A percentile compares a stretch with the other conserved stretches of the same genome.
These are phyloP conservation scores for Oryza meridionalis DNA, from an alignment of 176 grass and related monocot species.

Conservation along the genomic window DNA sequence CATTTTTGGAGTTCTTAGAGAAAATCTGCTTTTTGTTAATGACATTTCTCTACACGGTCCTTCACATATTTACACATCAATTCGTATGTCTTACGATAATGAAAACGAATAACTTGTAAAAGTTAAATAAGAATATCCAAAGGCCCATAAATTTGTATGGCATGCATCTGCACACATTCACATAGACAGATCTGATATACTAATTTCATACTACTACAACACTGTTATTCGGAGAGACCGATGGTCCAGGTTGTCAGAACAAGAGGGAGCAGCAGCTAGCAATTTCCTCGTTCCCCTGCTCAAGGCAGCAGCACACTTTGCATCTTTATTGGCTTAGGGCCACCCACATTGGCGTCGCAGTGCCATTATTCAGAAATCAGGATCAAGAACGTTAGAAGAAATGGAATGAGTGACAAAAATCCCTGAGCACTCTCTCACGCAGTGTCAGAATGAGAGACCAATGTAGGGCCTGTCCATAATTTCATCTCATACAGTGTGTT, in stretches of 20 bases:
- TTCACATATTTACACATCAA: no score
- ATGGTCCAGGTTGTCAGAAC: slow-evolving; percentile 43
- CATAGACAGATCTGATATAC: not conserved
- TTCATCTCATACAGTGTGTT: slow-evolving; percentile 26
- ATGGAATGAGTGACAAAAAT: slow-evolving; percentile 25
- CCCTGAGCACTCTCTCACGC: not conserved
- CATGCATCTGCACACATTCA: not conserved
- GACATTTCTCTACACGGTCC: no score
- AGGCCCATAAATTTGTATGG: not conserved
- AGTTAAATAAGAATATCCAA: no score
- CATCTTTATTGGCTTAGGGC: slow-evolving; percentile 38
- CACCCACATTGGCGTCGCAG: slow-evolving; percentile 36
- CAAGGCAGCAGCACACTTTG: slow-evolving; percentile 29
- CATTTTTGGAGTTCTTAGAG: not conserved
- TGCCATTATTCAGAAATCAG: not conserved
- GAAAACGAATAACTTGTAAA: no score
- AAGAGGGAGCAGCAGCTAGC: slow-evolving; percentile 29
- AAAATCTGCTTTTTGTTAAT: not conserved
- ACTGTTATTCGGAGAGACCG: slow-evolving; percentile 5
- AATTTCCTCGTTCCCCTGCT: slow-evolving; percentile 34
- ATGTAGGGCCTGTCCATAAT: slow-evolving; percentile 10
- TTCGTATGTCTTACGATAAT: no score
- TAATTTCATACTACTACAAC: not conserved
- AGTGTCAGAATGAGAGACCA: no score
- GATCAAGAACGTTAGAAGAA: slow-evolving; percentile 15